These are phyloP conservation scores for Citrus hindsii DNA, from an alignment of 345 rosid genomes.

Conservation along the genomic window DNA sequence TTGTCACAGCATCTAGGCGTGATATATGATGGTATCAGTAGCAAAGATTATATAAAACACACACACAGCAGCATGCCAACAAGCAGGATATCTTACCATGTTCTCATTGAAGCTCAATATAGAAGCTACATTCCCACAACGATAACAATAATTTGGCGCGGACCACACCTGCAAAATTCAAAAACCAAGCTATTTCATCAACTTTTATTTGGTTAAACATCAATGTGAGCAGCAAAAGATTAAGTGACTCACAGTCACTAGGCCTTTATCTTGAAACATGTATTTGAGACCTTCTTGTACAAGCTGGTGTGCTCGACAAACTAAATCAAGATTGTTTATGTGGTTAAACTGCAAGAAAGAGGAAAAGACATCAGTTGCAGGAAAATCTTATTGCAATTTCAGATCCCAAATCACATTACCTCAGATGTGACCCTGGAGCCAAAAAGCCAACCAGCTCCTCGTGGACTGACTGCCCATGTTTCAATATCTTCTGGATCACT, in stretches of 20 bases:
- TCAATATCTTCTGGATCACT: slow-evolving; percentile 99
- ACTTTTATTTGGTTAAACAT: slow-evolving; percentile 8
- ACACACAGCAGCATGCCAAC: background rate
- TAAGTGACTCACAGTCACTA: slow-evolving; percentile 70
- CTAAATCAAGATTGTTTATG: slow-evolving; percentile 89
- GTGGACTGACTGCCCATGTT: slow-evolving; percentile 99
- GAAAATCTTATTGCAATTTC: background rate
- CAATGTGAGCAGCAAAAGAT: background rate
- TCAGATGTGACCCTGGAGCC: slow-evolving; percentile 98
- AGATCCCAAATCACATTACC: slow-evolving; percentile 41
- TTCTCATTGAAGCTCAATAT: slow-evolving; percentile 97
- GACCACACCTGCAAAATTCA: slow-evolving; percentile 83
- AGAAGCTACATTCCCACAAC: slow-evolving; percentile 99
- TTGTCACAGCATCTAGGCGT: background rate
- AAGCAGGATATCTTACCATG: slow-evolving; percentile 53
- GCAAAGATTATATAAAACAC: background rate
- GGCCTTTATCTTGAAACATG: slow-evolving; percentile 99
- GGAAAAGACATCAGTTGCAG: slow-evolving; percentile 5
- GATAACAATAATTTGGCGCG: slow-evolving; percentile 98
- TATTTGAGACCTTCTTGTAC: slow-evolving; percentile 99
- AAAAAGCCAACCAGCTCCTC: slow-evolving; percentile 99
- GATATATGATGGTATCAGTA: background rate
- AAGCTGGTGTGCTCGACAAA: slow-evolving; percentile 99
- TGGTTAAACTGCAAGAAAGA: slow-evolving; percentile 72
- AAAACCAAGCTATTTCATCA: slow-evolving; percentile 23